Conservation (phyloP, 2,329 filamentous ascomycete species). For the Cercospora sp. region DNA sequence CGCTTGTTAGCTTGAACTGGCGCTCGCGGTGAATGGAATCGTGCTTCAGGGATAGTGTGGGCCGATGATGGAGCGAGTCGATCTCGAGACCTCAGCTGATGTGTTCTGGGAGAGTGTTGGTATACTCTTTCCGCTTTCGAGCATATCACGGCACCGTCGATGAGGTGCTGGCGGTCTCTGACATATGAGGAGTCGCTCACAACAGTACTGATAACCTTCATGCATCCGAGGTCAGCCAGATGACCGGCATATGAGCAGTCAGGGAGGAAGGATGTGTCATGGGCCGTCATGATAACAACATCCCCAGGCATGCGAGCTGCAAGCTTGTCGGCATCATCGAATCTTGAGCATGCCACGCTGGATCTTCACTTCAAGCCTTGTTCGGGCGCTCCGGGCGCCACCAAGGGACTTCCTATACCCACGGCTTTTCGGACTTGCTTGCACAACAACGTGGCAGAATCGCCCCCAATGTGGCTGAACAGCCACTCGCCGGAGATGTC, state of each 20-base stretch:
- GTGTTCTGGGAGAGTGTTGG: neutral
- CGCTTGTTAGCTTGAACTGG: constrained; percentile 1
- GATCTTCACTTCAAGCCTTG: neutral
- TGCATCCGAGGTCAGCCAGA: neutral
- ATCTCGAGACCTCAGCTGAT: neutral
- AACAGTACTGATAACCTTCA: neutral
- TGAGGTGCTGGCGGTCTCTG: neutral
- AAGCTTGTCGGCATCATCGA: neutral
- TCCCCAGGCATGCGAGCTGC: neutral
- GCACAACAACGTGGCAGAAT: neutral
- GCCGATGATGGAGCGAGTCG: constrained; percentile 2
- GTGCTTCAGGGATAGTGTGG: constrained; percentile 2
- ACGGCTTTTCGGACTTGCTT: neutral
- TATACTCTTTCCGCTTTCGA: neutral
- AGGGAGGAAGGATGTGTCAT: neutral
- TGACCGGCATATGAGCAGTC: neutral
- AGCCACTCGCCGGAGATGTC: neutral
- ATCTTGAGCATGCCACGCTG: neutral
- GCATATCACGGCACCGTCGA: neutral
- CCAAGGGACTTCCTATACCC: neutral
- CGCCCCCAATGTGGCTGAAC: neutral
- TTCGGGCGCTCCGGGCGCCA: constrained; percentile 8
- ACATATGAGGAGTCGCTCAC: neutral
- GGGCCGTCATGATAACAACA: neutral
- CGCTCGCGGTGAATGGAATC: neutral